Evolutionary conservation across 441 rosid genomes (phyloP).

Genomic region (Erodium chrysanthum): DNA sequence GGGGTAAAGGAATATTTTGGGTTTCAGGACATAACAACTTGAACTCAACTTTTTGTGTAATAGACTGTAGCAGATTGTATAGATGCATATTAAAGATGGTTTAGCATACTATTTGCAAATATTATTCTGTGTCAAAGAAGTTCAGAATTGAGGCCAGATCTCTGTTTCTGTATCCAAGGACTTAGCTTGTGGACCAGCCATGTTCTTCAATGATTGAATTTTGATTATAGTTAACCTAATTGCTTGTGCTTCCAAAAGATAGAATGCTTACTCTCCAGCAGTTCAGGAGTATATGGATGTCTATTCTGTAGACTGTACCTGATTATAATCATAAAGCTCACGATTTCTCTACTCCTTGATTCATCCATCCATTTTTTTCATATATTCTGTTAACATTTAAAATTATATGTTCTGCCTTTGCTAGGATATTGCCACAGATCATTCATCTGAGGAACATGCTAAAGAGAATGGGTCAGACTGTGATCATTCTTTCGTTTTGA

Average conservation of each 20-base stretch:
- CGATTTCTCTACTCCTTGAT: background rate
- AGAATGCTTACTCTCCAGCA: background rate
- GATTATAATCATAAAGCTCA: background rate
- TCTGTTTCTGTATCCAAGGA: too few relatives aligned
- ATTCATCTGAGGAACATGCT: constrained; percentile 29
- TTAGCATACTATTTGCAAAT: too few relatives aligned
- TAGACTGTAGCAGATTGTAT: background rate
- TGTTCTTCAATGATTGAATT: background rate
- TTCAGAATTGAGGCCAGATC: too few relatives aligned
- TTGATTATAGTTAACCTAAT: background rate
- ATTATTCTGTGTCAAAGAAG: too few relatives aligned
- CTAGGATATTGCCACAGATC: constrained; percentile 42
- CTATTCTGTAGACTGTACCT: background rate
- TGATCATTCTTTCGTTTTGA: constrained; percentile 54
- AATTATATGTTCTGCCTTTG: constrained; percentile 21
- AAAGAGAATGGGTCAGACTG: constrained; percentile 45
- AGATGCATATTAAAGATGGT: background rate
- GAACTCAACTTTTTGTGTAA: background rate
- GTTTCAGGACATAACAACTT: background rate
- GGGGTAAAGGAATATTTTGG: background rate
- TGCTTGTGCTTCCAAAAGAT: background rate
- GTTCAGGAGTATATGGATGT: background rate
- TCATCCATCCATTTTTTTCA: background rate
- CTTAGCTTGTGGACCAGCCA: background rate
- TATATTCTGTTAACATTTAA: constrained; percentile 17